These are phyloP conservation scores for Brettanomyces naardenensis DNA, from an alignment of 805 yeast genomes.

Conservation along the genomic window DNA sequence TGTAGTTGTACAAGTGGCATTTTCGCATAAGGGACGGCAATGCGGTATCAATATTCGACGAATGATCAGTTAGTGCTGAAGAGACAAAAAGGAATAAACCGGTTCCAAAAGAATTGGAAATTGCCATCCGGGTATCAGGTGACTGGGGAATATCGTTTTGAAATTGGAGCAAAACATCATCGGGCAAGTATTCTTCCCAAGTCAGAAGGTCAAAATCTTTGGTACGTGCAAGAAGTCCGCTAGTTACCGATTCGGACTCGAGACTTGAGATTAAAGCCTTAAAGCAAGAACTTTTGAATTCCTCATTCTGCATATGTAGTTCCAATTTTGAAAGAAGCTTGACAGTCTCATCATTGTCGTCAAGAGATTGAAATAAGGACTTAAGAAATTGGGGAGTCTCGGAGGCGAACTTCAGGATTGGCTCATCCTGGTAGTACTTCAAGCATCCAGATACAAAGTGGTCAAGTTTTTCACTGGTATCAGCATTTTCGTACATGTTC, in stretches of 20 bases:
- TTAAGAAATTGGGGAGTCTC: slow-evolving; percentile 11
- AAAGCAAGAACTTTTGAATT: slow-evolving; percentile 11
- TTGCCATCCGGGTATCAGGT: slow-evolving; percentile 11
- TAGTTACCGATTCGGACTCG: not conserved
- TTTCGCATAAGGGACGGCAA: not conserved
- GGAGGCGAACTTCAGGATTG: slow-evolving; percentile 12
- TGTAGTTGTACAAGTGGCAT: slow-evolving; percentile 5
- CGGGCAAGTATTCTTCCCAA: slow-evolving; percentile 6
- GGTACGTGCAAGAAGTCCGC: slow-evolving; percentile 4
- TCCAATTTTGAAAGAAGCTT: slow-evolving; percentile 17
- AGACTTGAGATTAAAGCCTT: slow-evolving; percentile 7
- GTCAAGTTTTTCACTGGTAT: slow-evolving; percentile 9
- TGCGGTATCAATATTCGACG: not conserved
- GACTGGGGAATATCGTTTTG: not conserved
- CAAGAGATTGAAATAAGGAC: slow-evolving; percentile 8
- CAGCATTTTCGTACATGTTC: slow-evolving; percentile 26
- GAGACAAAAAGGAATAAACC: slow-evolving; percentile 13
- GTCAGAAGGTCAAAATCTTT: slow-evolving; percentile 2
- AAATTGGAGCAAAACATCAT: slow-evolving; percentile 3
- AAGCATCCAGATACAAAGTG: slow-evolving; percentile 17
- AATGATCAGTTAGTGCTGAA: not conserved
- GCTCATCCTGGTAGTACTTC: slow-evolving; percentile 14
- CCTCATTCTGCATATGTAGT: slow-evolving; percentile 8
- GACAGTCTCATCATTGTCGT: not conserved
- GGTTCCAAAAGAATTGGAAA: slow-evolving; percentile 19